These are phyloP conservation scores for Penicillium psychrofluorescens DNA, from an alignment of 495 filamentous ascomycete genomes.

Conservation along the genomic window DNA sequence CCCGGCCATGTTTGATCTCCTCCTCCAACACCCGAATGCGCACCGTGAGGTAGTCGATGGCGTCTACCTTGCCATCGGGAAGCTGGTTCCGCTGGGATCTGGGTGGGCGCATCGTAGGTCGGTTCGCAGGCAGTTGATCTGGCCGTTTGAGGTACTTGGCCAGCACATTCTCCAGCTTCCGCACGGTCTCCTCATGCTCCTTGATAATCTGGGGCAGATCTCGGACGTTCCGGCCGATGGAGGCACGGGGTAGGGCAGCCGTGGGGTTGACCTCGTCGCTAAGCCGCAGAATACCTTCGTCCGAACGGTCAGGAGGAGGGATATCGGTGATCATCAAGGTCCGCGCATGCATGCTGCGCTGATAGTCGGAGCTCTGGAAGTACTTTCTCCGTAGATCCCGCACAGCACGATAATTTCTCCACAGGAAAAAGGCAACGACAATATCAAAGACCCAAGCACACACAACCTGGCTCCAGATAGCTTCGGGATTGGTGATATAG, in stretches of 20 bases:
- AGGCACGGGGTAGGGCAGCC: slow-evolving; percentile 66
- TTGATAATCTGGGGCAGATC: slow-evolving; percentile 77
- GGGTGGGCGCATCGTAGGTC: slow-evolving; percentile 72
- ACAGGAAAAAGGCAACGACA: slow-evolving; percentile 72
- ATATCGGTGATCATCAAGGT: slow-evolving; percentile 92
- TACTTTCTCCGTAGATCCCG: slow-evolving; percentile 64
- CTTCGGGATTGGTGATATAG: slow-evolving; percentile 28
- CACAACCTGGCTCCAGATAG: slow-evolving; percentile 73
- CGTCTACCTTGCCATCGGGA: slow-evolving; percentile 60
- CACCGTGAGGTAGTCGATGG: slow-evolving; percentile 86
- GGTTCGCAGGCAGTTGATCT: slow-evolving; percentile 65
- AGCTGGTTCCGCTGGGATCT: slow-evolving; percentile 52
- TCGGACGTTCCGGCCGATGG: slow-evolving; percentile 87
- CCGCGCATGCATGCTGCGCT: slow-evolving; percentile 77
- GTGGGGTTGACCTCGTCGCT: slow-evolving; percentile 69
- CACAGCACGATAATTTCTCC: slow-evolving; percentile 80
- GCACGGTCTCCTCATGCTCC: slow-evolving; percentile 74
- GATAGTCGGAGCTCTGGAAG: slow-evolving; percentile 83
- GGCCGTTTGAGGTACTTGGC: slow-evolving; percentile 89
- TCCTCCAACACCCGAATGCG: slow-evolving; percentile 77
- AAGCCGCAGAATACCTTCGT: slow-evolving; percentile 79
- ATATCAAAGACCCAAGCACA: slow-evolving; percentile 73
- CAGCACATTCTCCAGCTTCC: slow-evolving; percentile 71
- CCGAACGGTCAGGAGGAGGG: slow-evolving; percentile 60
- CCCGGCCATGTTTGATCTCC: slow-evolving; percentile 74